phyloP scores from a whole-genome alignment of 305 asterid species.

The Fraxinus xanthoxyloides region DNA sequence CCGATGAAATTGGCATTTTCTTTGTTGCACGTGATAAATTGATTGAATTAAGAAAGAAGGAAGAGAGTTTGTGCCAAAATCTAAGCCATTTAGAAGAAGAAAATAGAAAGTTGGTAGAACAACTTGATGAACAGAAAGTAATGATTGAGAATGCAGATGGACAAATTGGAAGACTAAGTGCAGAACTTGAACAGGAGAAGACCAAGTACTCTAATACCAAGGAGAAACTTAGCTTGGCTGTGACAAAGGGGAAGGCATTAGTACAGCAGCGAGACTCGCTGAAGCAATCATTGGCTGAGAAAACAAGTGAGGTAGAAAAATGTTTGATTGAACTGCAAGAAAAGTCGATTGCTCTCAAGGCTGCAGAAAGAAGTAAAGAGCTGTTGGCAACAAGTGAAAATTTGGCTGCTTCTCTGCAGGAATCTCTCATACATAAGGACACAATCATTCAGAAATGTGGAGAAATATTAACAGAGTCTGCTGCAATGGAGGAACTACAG shows the following conservation, averaged over 20 bases:
- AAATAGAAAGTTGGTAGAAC: conserved; percentile 57
- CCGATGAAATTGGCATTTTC: conserved; percentile 57
- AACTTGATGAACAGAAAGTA: conserved; percentile 55
- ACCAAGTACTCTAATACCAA: conserved; percentile 72
- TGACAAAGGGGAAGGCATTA: conserved; percentile 95
- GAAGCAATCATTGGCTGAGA: conserved; percentile 79
- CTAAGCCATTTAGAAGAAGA: conserved; percentile 58
- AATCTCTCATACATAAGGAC: conserved; percentile 69
- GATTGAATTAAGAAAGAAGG: conserved; percentile 57
- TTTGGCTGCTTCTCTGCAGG: conserved; percentile 57
- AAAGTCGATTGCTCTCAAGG: conserved; percentile 69
- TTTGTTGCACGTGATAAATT: conserved; percentile 46
- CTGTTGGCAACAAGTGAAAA: conserved; percentile 50
- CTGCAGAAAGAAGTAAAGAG: conserved; percentile 57
- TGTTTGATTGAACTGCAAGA: conserved; percentile 63
- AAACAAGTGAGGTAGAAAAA: conserved; percentile 64
- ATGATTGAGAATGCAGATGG: conserved; percentile 52
- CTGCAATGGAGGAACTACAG: conserved; percentile 42
- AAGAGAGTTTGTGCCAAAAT: conserved; percentile 46
- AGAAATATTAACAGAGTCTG: conserved; percentile 58
- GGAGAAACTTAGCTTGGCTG: conserved; percentile 98
- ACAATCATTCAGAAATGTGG: conserved; percentile 56
- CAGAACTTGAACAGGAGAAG: conserved; percentile 81
- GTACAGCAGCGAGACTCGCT: conserved; percentile 91
- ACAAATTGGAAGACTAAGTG: conserved; percentile 57